These are phyloP conservation scores for Trichopus zeylanicus DNA, from an alignment of 116 monocot genomes.

Conservation along the genomic window DNA sequence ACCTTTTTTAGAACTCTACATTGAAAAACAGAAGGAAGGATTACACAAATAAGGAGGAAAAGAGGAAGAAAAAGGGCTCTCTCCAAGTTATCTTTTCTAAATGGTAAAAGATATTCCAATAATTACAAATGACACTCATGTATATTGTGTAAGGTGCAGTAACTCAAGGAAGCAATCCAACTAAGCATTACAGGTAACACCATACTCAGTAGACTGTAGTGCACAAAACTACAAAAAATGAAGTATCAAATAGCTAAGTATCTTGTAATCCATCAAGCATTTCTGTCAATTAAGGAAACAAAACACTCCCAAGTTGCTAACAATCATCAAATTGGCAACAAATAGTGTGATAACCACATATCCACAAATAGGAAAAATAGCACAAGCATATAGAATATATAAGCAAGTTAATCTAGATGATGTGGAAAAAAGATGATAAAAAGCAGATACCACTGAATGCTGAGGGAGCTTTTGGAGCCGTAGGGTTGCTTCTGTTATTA, in stretches of 20 bases:
- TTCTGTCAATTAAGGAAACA: too few relatives aligned
- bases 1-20: background rate
- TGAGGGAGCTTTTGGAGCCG: constrained; percentile 92
- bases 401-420: background rate
- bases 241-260: too few relatives aligned
- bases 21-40: background rate
- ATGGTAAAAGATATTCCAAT: background rate
- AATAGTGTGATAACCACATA: background rate
- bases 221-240: too few relatives aligned
- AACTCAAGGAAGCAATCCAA: too few relatives aligned
- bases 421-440: constrained; percentile 2
- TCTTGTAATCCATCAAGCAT: too few relatives aligned
- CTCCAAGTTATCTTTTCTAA: background rate
- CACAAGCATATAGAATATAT: background rate
- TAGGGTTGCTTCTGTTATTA: constrained; percentile 96
- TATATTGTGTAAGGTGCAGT: background rate
- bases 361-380: background rate
- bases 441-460: constrained; percentile 73
- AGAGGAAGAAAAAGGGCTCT: background rate
- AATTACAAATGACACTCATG: background rate
- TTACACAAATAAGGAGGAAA: background rate
- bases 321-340: background rate
- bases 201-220: too few relatives aligned
- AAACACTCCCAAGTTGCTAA: too few relatives aligned
- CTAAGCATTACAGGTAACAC: too few relatives aligned